Percentiles rank a stretch among this genome's conserved stretches.
Conservation (phyloP, 2,329 filamentous ascomycete genomes). For the Dothidotthia symphoricarpi region DNA sequence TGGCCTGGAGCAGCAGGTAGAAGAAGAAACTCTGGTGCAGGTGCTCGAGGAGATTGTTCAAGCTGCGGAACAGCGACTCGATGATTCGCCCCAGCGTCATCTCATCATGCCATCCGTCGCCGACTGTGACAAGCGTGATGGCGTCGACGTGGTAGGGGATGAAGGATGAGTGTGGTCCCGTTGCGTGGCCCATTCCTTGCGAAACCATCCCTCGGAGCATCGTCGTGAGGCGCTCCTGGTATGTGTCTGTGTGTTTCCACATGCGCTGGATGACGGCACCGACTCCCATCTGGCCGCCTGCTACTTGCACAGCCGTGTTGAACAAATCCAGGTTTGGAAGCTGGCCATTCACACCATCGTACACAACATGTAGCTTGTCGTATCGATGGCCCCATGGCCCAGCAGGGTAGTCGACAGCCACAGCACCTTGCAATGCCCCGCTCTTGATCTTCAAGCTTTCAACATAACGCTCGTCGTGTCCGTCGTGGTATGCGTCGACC, state of each 20-base stretch:
- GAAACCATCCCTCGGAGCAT: slow-evolving; percentile 91
- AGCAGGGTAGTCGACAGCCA: slow-evolving; percentile 86
- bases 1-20: slow-evolving; percentile 87
- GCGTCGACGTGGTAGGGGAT: slow-evolving; percentile 98
- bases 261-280: slow-evolving; percentile 80
- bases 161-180: slow-evolving; percentile 90
- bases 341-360: slow-evolving; percentile 94
- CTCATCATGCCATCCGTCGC: slow-evolving; percentile 94
- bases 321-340: slow-evolving; percentile 93
- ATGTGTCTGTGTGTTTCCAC: slow-evolving; percentile 73
- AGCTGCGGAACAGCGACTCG: slow-evolving; percentile 84
- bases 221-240: slow-evolving; percentile 77
- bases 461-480: slow-evolving; percentile 69
- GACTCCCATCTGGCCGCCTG: slow-evolving; percentile 89
- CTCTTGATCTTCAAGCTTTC: slow-evolving; percentile 83
- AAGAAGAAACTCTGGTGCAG: slow-evolving; percentile 99
- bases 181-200: slow-evolving; percentile 84
- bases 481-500: slow-evolving; percentile 96
- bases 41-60: slow-evolving; percentile 96
- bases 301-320: slow-evolving; percentile 88
- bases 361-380: slow-evolving; percentile 83
- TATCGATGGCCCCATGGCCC: slow-evolving; percentile 72
- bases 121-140: slow-evolving; percentile 85
- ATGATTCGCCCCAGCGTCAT: slow-evolving; percentile 90
- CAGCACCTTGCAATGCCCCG: slow-evolving; percentile 84